Conservation (phyloP, 495 filamentous ascomycete species). For the Apodospora peruviana region DNA sequence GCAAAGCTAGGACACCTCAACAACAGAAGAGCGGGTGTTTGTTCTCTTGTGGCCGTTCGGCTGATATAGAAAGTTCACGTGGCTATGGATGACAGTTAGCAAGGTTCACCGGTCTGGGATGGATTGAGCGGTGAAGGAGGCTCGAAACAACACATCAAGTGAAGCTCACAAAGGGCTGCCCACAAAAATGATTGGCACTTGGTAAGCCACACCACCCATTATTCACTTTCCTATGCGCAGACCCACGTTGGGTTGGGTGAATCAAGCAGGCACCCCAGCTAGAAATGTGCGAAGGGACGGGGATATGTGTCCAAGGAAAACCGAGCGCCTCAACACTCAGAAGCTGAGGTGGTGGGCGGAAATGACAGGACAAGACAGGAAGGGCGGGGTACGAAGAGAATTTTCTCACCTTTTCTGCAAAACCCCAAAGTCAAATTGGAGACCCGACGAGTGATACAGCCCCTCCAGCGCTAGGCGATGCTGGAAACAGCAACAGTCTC, state of each 20-base stretch:
- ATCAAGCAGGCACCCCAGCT: neutral
- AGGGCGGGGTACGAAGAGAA: constrained; percentile 1
- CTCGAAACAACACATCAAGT: constrained; percentile 7
- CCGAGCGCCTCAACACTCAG: too few species aligned
- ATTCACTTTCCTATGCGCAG: neutral
- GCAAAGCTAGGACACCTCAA: neutral
- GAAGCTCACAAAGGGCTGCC: constrained; percentile 2
- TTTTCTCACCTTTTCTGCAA: constrained; percentile 3
- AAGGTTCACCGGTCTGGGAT: neutral
- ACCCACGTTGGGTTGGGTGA: neutral
- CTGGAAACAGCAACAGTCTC: neutral
- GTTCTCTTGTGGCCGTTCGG: neutral
- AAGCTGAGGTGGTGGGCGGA: too few species aligned
- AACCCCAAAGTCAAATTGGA: neutral
- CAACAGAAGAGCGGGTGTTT: neutral
- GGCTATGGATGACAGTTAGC: neutral
- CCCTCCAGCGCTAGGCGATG: neutral
- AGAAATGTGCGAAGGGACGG: neutral
- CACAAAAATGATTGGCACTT: constrained; percentile 7
- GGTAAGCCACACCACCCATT: constrained; percentile 12
- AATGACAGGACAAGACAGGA: too few species aligned
- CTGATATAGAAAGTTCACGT: neutral
- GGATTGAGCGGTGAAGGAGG: constrained; percentile 16
- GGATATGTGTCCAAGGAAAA: neutral
- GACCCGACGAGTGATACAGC: neutral